Percentiles rank a stretch among this genome's conserved stretches.
Evolutionary conservation across 2,329 filamentous ascomycete species (phyloP).

Genomic region (Colletotrichum endophyticum): DNA sequence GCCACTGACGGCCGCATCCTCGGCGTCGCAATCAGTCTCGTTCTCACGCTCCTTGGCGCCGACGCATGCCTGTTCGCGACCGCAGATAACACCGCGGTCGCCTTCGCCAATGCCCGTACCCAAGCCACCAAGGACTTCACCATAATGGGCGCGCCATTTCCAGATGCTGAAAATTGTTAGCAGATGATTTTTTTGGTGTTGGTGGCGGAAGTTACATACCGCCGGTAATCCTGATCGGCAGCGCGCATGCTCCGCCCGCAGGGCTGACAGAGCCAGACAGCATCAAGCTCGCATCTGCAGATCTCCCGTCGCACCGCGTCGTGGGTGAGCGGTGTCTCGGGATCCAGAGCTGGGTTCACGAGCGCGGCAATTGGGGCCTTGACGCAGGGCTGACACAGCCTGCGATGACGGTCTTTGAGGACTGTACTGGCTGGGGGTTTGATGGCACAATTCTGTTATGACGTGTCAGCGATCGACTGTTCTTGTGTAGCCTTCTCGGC

Average conservation of each 20-base stretch:
- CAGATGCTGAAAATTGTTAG: constrained; percentile 64
- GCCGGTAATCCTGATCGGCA: constrained; percentile 63
- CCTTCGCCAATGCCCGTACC: constrained; percentile 90
- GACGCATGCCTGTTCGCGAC: constrained; percentile 78
- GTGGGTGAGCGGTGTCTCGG: constrained; percentile 53
- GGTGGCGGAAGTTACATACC: constrained; percentile 41
- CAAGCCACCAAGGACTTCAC: constrained; percentile 78
- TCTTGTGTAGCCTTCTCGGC: neutral
- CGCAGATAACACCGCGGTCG: constrained; percentile 86
- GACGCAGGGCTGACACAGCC: constrained; percentile 78
- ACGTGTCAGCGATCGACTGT: constrained; percentile 11
- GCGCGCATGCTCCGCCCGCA: constrained; percentile 76
- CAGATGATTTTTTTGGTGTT: neutral
- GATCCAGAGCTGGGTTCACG: constrained; percentile 46
- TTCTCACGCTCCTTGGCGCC: constrained; percentile 79
- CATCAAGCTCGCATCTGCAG: constrained; percentile 57
- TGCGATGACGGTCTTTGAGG: constrained; percentile 77
- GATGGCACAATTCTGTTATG: constrained; percentile 80
- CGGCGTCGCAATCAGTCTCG: constrained; percentile 85
- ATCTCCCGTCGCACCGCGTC: constrained; percentile 61
- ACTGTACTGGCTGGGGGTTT: constrained; percentile 75
- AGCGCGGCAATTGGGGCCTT: constrained; percentile 70
- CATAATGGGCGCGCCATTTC: constrained; percentile 89
- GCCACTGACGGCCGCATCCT: constrained; percentile 62
- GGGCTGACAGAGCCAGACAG: constrained; percentile 84